Evolutionary conservation across 2,329 filamentous ascomycete species (phyloP).

Genomic region (Colletotrichum musae): DNA sequence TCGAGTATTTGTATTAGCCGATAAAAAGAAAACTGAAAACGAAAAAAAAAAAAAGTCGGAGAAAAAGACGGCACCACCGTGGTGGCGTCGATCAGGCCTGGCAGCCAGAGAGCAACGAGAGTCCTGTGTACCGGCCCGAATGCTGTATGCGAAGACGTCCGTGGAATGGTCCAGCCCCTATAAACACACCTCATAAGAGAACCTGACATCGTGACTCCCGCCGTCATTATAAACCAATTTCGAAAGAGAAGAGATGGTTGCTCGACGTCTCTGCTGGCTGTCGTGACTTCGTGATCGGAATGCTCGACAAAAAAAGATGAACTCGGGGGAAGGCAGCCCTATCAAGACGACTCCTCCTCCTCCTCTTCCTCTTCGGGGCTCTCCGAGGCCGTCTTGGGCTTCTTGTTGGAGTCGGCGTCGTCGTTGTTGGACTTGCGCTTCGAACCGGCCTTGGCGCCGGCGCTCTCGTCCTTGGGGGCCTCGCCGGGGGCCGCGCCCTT

Average conservation of each 20-base stretch:
- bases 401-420: slow-evolving; percentile 67
- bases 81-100: slow-evolving; percentile 21
- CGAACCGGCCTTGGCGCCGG: slow-evolving; percentile 57
- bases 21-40: slow-evolving; percentile 36
- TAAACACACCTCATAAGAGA: slow-evolving; percentile 24
- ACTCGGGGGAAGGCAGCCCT: slow-evolving; percentile 39
- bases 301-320: slow-evolving; percentile 48
- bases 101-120: slow-evolving; percentile 40
- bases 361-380: slow-evolving; percentile 58
- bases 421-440: slow-evolving; percentile 74
- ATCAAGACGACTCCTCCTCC: slow-evolving; percentile 54
- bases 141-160: slow-evolving; percentile 30
- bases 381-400: slow-evolving; percentile 66
- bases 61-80: slow-evolving; percentile 20
- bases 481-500: slow-evolving; percentile 57
- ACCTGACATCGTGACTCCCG: slow-evolving; percentile 32
- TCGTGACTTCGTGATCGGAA: slow-evolving; percentile 55
- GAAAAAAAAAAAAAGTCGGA: slow-evolving; percentile 42
- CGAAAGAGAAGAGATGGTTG: slow-evolving; percentile 34
- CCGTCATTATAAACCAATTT: slow-evolving; percentile 34
- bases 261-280: slow-evolving; percentile 40
- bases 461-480: slow-evolving; percentile 40
- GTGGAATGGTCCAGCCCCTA: slow-evolving; percentile 31
- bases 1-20: slow-evolving; percentile 53
- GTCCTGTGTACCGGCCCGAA: slow-evolving; percentile 41